These are phyloP conservation scores for Microcos paniculata DNA, from an alignment of 345 rosid genomes.

Conservation along the genomic window DNA sequence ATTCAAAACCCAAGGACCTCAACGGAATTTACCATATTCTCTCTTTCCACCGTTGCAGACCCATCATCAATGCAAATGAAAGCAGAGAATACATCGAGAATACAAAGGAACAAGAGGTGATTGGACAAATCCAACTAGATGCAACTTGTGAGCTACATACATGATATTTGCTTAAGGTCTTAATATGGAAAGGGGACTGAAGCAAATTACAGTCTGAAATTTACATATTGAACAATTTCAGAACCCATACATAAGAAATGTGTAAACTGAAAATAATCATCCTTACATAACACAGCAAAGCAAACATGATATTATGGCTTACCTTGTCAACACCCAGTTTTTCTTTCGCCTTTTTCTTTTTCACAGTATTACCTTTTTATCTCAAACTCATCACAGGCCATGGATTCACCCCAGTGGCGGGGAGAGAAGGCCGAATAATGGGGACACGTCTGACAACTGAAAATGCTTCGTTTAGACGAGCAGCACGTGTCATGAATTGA, in stretches of 20 bases:
- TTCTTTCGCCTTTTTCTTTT: neutral
- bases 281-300: neutral
- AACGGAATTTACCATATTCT: too few relatives aligned
- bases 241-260: neutral
- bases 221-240: neutral
- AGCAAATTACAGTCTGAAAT: conserved; percentile 1
- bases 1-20: too few relatives aligned
- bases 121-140: too few relatives aligned
- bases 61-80: too few relatives aligned
- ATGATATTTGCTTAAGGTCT: neutral
- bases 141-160: neutral
- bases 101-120: too few relatives aligned
- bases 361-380: conserved; percentile 26
- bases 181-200: neutral
- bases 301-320: conserved; percentile 7
- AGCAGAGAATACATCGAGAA: too few relatives aligned
- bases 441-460: conserved; percentile 84
- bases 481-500: conserved; percentile 63
- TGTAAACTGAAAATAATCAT: neutral
- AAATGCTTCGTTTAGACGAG: conserved; percentile 86
- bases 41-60: too few relatives aligned
- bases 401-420: conserved; percentile 56
- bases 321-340: conserved; percentile 18
- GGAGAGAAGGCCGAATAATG: conserved; percentile 66
- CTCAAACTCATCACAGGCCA: conserved; percentile 88